Evolutionary conservation across 176 grass and related monocot genomes (phyloP).

Genomic region (Eremochloa ophiuroides): DNA sequence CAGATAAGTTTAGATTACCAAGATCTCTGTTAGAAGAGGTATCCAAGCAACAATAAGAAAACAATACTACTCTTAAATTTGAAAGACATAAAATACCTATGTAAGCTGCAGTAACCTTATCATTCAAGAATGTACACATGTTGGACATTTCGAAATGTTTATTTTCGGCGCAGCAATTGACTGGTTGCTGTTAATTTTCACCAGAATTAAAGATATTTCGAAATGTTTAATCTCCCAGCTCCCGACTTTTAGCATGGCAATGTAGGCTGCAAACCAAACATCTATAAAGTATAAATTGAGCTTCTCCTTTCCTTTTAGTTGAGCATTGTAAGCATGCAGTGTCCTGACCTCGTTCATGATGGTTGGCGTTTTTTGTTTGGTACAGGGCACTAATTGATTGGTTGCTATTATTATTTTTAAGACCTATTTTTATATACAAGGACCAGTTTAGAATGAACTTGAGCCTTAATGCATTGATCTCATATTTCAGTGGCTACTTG

Average conservation of each 20-base stretch:
- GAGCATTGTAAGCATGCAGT: background rate
- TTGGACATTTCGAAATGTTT: no score
- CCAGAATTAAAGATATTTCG: no score
- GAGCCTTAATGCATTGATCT: background rate
- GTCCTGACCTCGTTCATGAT: background rate
- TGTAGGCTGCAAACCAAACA: background rate
- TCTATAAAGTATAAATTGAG: background rate
- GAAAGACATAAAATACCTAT: constrained; percentile 6
- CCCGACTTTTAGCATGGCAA: background rate
- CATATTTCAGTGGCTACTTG: constrained; percentile 65
- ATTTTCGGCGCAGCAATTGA: no score
- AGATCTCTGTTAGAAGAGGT: constrained; percentile 55
- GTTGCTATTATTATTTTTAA: background rate
- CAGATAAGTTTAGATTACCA: constrained; percentile 85
- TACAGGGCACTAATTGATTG: background rate
- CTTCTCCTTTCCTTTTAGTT: background rate
- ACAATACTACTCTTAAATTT: constrained; percentile 15
- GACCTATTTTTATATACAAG: background rate
- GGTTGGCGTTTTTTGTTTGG: background rate
- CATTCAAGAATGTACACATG: no score
- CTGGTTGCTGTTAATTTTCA: no score
- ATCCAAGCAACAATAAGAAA: constrained; percentile 36
- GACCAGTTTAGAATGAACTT: background rate
- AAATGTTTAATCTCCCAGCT: no score
- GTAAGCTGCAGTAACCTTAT: no score